A percentile compares a stretch with the other conserved stretches of the same genome.
Conservation (phyloP, 371 early-diverging fungal genomes). For the Dentiscutata heterogama region DNA sequence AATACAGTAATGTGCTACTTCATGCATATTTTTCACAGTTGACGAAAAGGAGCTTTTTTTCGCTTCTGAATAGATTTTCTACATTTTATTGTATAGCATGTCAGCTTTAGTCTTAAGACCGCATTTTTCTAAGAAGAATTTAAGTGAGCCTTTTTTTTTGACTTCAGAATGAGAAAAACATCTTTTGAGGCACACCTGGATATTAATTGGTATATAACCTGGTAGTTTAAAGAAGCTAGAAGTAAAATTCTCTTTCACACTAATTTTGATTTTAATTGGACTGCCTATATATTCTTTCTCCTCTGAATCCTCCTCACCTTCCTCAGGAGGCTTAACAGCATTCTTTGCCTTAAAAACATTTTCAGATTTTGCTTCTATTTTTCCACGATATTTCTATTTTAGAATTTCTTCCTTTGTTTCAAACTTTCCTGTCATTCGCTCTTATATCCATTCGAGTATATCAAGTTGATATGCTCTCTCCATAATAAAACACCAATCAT, state of each 20-base stretch:
- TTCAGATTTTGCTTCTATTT: too few species aligned
- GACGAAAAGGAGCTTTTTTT: neutral
- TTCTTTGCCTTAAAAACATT: constrained; percentile 8
- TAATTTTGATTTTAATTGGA: neutral
- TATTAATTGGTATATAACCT: constrained; percentile 1
- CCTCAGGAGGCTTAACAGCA: too few species aligned
- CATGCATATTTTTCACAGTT: neutral
- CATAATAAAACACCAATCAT: neutral
- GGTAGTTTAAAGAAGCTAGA: constrained; percentile 18
- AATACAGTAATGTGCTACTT: neutral
- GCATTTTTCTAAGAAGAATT: constrained; percentile 13
- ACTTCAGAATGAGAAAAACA: too few species aligned
- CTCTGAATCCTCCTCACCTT: neutral
- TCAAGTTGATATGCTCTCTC: neutral
- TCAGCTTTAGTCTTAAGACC: neutral
- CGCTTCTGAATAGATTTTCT: constrained; percentile 6
- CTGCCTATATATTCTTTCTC: neutral
- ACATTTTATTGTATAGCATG: neutral
- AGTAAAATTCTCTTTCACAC: neutral
- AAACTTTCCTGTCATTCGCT: constrained; percentile 1
- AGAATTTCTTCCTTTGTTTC: neutral
- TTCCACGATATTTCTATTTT: neutral
- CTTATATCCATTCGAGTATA: too few species aligned
- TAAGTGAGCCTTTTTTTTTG: too few species aligned
- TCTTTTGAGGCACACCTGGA: neutral